Evolutionary conservation across 257 asterid species (phyloP), one percentile per base, ranked within the genome.

Genomic region (Petunia axillaris): DNA sequence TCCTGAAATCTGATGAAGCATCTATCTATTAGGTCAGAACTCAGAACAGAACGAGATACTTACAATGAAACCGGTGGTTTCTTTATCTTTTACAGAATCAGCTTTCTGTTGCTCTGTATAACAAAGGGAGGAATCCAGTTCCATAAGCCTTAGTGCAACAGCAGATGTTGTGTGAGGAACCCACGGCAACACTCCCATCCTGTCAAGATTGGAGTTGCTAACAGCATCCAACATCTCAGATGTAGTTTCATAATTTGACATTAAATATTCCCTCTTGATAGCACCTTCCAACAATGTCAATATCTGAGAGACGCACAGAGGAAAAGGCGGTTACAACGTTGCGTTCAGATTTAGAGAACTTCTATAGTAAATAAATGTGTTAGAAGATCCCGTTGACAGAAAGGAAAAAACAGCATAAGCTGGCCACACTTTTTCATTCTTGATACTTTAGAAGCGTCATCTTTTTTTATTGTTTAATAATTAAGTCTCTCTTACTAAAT

Each of bases 161-260:
- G 98, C 98, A 76, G 98, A 54, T 1, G 91, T 81, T 58, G 98
- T 90, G 81, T 64, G 87, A 76, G 98, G 98, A 80, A 94, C 84
- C 98, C 98, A 94, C 57, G 98, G 96, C 82, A 91, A 94, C 36
- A 88, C 89, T 40, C 82, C 74, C 71, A 89, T 83, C 9, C 36
- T 82, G 70, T 79, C 91, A 39, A 85, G 75, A 62, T 68, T 43
- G 8, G 88, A 83, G 36, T 64, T 68, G 77, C 83, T 85, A 71
- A 63, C 81, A 73, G 71, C 70, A 76, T 85, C 78, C 85, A 89
- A 82, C 82, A 93, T 81, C 82, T 93, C 97, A 9, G 77, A 79
- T 10, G 91, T 83, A 40, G 95, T 87, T 87, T 88, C 92, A 37
- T 87, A 93, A 76, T 87, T 85, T 64, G 87, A 79, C 1, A 84